These are phyloP conservation scores for Pyricularia grisea DNA, from an alignment of 2,329 filamentous ascomycete genomes.

Conservation along the genomic window DNA sequence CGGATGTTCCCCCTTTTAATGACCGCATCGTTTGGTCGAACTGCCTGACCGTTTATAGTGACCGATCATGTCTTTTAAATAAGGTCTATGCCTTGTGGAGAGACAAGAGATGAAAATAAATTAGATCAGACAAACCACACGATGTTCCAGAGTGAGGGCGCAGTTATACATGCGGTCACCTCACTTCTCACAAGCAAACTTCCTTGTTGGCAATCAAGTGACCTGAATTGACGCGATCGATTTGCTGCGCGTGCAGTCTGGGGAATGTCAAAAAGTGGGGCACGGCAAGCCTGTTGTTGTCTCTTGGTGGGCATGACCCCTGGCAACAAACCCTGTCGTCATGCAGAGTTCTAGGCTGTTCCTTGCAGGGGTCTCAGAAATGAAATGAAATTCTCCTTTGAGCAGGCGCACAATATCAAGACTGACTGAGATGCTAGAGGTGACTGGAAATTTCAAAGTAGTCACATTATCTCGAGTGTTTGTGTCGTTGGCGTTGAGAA, in stretches of 20 bases:
- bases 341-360: not conserved
- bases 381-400: not conserved
- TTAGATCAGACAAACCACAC: not conserved
- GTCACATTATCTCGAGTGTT: too few relatives aligned
- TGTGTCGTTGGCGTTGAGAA: too few relatives aligned
- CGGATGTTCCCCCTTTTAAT: not conserved
- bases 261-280: not conserved
- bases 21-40: not conserved
- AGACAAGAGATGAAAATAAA: not conserved
- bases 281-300: not conserved
- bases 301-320: not conserved
- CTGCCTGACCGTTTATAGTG: not conserved
- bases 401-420: not conserved
- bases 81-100: not conserved
- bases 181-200: not conserved
- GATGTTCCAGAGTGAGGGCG: not conserved
- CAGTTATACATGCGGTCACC: not conserved
- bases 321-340: not conserved
- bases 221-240: not conserved
- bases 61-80: not conserved
- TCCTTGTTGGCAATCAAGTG: not conserved
- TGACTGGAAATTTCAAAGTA: not conserved
- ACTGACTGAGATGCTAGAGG: not conserved
- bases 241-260: not conserved
- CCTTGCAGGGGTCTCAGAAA: not conserved